These are phyloP conservation scores for Russula sp. DNA, from an alignment of 768 basidiomycete genomes.

Conservation along the genomic window DNA sequence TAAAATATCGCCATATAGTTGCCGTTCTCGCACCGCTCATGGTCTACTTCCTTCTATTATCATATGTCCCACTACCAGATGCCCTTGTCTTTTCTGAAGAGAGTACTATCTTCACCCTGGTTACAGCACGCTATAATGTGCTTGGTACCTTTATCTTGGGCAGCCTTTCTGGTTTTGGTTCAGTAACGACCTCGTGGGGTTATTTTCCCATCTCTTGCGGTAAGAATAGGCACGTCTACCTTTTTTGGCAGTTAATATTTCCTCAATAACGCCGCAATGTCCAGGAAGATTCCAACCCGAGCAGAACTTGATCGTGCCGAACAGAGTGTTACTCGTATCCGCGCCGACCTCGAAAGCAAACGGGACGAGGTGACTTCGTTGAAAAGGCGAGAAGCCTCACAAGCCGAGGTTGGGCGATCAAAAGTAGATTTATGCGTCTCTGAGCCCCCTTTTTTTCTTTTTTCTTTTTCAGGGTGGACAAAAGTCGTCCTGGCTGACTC, in stretches of 20 bases:
- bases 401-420: constrained; percentile 24
- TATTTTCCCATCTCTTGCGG: constrained; percentile 43
- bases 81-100: constrained; percentile 36
- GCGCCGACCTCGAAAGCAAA: constrained; percentile 47
- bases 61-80: constrained; percentile 60
- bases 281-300: constrained; percentile 40
- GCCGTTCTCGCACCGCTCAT: constrained; percentile 19
- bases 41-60: constrained; percentile 54
- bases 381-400: constrained; percentile 29
- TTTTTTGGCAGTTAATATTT: not conserved
- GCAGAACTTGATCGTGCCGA: constrained; percentile 51
- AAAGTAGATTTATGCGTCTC: not conserved
- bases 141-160: constrained; percentile 78
- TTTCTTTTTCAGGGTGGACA: constrained; percentile 21
- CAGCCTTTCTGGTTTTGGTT: constrained; percentile 72
- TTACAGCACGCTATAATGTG: constrained; percentile 60
- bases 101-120: constrained; percentile 35
- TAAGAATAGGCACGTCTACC: constrained; percentile 24
- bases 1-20: constrained; percentile 10
- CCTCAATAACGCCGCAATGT: not conserved
- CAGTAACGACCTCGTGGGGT: constrained; percentile 60
- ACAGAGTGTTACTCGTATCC: constrained; percentile 52
- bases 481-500: constrained; percentile 40
- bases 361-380: constrained; percentile 30
- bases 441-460: not conserved